These are phyloP conservation scores for Zanthoxylum bungeanum DNA, from an alignment of 345 rosid species.

Conservation along the genomic window DNA sequence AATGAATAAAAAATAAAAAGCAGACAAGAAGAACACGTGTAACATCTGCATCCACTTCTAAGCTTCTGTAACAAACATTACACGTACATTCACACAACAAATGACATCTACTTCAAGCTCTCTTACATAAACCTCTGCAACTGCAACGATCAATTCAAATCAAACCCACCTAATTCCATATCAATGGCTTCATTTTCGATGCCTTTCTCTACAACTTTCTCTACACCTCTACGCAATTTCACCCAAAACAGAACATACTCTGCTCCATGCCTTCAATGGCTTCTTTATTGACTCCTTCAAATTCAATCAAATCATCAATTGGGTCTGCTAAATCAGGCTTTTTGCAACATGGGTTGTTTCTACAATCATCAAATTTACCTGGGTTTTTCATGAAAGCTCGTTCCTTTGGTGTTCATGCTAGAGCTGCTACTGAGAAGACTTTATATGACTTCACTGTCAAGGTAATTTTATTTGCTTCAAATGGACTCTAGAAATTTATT, in stretches of 20 bases:
- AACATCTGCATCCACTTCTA: slow-evolving; percentile 12
- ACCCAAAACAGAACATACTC: slow-evolving; percentile 22
- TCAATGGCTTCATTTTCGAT: slow-evolving; percentile 26
- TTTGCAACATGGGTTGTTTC: slow-evolving; percentile 45
- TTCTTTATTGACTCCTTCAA: slow-evolving; percentile 27
- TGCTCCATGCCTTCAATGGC: slow-evolving; percentile 31
- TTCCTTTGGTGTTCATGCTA: slow-evolving; percentile 46
- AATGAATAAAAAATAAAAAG: neutral
- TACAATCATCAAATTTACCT: slow-evolving; percentile 26
- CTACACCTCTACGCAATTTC: slow-evolving; percentile 27
- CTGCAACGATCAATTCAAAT: neutral
- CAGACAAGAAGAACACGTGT: slow-evolving; percentile 19
- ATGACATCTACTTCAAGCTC: too few species aligned
- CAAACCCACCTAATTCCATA: slow-evolving; percentile 24
- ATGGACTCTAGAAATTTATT: neutral
- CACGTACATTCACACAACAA: neutral
- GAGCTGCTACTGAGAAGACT: slow-evolving; percentile 72
- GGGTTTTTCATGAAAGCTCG: slow-evolving; percentile 38
- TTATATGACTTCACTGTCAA: slow-evolving; percentile 75
- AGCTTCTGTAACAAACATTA: fast-evolving
- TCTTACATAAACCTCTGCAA: neutral
- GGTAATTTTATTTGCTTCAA: slow-evolving; percentile 30
- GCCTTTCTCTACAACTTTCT: slow-evolving; percentile 37
- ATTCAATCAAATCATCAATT: slow-evolving; percentile 39
- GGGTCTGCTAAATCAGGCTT: slow-evolving; percentile 45